Percentiles rank a stretch among this genome's conserved stretches.
Evolutionary conservation across 1,284 basidiomycete genomes (phyloP).

Genomic region (Albatrellus sp.): DNA sequence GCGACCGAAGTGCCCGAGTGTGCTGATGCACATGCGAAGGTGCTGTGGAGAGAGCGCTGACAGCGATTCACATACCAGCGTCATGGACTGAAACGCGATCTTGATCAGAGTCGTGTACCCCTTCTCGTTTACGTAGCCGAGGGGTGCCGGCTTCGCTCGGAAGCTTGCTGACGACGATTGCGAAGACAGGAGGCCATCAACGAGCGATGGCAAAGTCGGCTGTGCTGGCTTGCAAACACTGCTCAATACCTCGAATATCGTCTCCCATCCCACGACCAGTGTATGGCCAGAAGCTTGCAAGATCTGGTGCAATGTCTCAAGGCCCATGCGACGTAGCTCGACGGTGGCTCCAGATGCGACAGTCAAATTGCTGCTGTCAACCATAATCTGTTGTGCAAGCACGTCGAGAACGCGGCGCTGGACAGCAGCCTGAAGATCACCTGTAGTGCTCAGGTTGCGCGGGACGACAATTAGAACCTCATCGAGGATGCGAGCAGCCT

Average conservation of each 20-base stretch:
- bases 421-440: slow-evolving; percentile 53
- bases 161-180: slow-evolving; percentile 25
- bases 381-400: slow-evolving; percentile 68
- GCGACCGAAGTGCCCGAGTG: slow-evolving; percentile 81
- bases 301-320: slow-evolving; percentile 83
- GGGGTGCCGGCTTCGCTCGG: slow-evolving; percentile 31
- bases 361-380: slow-evolving; percentile 25
- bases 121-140: slow-evolving; percentile 52
- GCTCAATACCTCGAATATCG: slow-evolving; percentile 82
- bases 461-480: slow-evolving; percentile 68
- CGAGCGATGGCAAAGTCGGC: slow-evolving; percentile 25
- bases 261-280: slow-evolving; percentile 84
- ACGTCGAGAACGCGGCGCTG: slow-evolving; percentile 79
- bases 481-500: slow-evolving; percentile 79
- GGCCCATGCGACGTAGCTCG: slow-evolving; percentile 77
- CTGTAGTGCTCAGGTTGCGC: slow-evolving; percentile 48
- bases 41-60: slow-evolving; percentile 71
- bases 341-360: slow-evolving; percentile 36
- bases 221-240: slow-evolving; percentile 59
- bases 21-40: slow-evolving; percentile 79
- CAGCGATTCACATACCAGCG: slow-evolving; percentile 88
- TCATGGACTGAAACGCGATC: slow-evolving; percentile 89
- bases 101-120: slow-evolving; percentile 61
- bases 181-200: slow-evolving; percentile 27
- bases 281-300: slow-evolving; percentile 88